Conservation (phyloP, 2,329 filamentous ascomycete genomes). For the Botrytis fragariae region DNA sequence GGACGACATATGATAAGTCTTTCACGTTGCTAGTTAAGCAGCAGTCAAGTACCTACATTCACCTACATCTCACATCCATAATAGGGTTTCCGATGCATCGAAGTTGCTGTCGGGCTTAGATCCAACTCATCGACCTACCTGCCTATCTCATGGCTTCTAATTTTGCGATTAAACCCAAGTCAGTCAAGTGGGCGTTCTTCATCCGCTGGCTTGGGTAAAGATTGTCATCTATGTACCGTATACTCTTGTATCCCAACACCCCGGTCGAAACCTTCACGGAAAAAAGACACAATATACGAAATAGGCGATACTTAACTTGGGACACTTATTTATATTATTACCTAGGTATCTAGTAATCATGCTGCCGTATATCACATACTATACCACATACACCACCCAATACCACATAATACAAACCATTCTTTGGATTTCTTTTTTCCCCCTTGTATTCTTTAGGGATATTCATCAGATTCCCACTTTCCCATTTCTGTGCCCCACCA, state of each 20-base stretch:
- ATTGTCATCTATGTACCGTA: background rate
- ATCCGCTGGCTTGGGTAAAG: background rate
- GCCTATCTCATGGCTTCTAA: background rate
- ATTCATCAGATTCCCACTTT: background rate
- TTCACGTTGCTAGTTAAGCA: background rate
- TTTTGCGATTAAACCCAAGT: background rate
- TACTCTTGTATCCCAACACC: background rate
- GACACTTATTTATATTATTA: background rate
- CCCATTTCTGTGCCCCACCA: background rate
- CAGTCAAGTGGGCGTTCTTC: background rate
- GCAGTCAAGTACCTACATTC: too few relatives aligned
- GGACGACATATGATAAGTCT: background rate
- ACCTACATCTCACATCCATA: background rate
- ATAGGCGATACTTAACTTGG: background rate
- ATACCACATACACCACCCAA: background rate
- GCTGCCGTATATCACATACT: background rate
- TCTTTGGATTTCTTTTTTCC: background rate
- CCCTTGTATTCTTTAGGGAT: background rate
- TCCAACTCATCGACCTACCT: background rate
- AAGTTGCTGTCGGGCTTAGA: background rate
- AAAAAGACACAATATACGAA: background rate
- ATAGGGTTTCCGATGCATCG: background rate
- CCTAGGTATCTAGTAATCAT: background rate
- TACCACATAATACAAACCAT: background rate
- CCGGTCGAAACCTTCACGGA: background rate